These are phyloP conservation scores for Rhynchosporium agropyri DNA, from an alignment of 2,329 filamentous ascomycete species.

Conservation along the genomic window DNA sequence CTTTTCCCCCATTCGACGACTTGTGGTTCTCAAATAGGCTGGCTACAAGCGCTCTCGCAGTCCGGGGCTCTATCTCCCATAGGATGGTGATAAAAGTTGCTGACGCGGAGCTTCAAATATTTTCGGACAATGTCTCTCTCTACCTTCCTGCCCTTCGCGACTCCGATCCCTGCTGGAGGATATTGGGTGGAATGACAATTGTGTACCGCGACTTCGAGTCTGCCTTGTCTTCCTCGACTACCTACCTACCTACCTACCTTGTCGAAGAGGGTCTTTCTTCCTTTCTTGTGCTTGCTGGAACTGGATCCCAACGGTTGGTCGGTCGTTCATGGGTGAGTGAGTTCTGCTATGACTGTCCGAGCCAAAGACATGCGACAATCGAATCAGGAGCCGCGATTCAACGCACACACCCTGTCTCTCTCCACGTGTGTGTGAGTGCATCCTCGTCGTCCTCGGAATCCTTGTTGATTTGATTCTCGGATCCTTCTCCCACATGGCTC, in stretches of 20 bases:
- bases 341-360: conserved; percentile 13
- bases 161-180: neutral
- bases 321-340: neutral
- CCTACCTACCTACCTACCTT: no score
- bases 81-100: neutral
- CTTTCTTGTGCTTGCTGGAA: neutral
- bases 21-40: conserved; percentile 8
- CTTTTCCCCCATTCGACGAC: neutral
- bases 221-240: neutral
- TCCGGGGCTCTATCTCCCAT: conserved; percentile 10
- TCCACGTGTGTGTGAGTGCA: conserved; percentile 2
- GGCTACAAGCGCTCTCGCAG: conserved; percentile 3
- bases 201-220: neutral
- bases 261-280: no score
- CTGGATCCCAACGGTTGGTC: neutral
- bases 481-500: neutral
- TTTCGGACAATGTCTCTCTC: neutral
- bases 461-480: conserved; percentile 3
- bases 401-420: conserved; percentile 10
- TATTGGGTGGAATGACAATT: neutral
- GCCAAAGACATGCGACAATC: neutral
- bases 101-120: neutral
- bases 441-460: conserved; percentile 2
- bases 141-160: neutral
- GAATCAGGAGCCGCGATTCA: conserved; percentile 16